Evolutionary conservation across 2,329 filamentous ascomycete species (phyloP).

Genomic region (Ophiocordyceps robertsii): DNA sequence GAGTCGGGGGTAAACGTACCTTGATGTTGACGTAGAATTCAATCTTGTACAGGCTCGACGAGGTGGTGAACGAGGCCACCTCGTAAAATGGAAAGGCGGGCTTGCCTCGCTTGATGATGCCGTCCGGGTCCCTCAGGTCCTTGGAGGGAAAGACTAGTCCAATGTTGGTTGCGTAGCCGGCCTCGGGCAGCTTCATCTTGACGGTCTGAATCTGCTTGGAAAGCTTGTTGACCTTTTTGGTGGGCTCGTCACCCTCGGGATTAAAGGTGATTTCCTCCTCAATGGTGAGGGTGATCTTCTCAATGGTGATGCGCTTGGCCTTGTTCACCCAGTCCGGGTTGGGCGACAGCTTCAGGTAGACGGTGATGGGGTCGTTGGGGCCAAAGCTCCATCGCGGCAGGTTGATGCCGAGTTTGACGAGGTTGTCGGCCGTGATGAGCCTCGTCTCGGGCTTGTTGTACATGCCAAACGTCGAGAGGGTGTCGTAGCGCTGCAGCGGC

Average conservation of each 20-base stretch:
- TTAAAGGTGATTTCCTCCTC: conserved; percentile 99
- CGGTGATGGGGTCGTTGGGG: conserved; percentile 84
- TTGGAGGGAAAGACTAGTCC: conserved; percentile 84
- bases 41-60: conserved; percentile 91
- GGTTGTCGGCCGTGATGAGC: conserved; percentile 73
- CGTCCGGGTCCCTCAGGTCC: conserved; percentile 75
- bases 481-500: conserved; percentile 87
- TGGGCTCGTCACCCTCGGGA: conserved; percentile 89
- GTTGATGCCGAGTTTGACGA: conserved; percentile 84
- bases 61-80: conserved; percentile 84
- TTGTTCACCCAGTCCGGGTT: conserved; percentile 88
- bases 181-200: conserved; percentile 74
- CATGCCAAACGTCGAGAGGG: conserved; percentile 96
- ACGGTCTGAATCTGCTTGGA: conserved; percentile 73
- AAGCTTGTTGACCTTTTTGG: conserved; percentile 76
- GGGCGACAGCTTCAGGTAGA: conserved; percentile 87
- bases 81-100: conserved; percentile 81
- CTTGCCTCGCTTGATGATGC: conserved; percentile 73
- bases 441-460: conserved; percentile 92
- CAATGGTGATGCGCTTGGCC: conserved; percentile 81
- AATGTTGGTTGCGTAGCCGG: conserved; percentile 85
- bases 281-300: conserved; percentile 84
- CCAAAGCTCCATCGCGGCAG: conserved; percentile 94
- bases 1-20: conserved; percentile 32
- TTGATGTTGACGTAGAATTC: conserved; percentile 94